Evolutionary conservation across 306 rosid species (phyloP).

Genomic region (Hylodesmum podocarpum): DNA sequence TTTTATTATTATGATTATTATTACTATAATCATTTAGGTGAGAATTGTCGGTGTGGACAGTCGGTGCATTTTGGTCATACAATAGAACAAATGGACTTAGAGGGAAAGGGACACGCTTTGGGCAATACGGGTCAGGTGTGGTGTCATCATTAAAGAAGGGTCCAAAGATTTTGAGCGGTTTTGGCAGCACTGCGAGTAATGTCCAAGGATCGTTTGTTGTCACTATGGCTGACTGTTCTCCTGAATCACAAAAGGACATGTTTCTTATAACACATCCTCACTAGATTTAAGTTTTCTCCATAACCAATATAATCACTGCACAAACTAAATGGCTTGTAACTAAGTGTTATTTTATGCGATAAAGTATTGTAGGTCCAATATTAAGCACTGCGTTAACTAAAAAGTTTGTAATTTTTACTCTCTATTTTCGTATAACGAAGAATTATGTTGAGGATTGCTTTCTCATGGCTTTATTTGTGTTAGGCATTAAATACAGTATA

Average conservation of each 20-base stretch:
- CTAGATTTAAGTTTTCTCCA: neutral
- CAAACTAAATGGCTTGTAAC: too few relatives aligned
- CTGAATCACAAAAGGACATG: neutral
- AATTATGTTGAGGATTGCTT: neutral
- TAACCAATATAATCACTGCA: too few relatives aligned
- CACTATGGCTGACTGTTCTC: slow-evolving; percentile 12
- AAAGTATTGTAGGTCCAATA: neutral
- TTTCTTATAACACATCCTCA: neutral
- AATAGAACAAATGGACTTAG: slow-evolving; percentile 7
- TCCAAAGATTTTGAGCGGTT: slow-evolving; percentile 25
- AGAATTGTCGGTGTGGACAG: slow-evolving; percentile 39
- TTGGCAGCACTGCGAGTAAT: neutral
- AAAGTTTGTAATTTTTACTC: neutral
- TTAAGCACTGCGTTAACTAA: neutral
- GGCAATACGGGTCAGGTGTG: slow-evolving; percentile 3
- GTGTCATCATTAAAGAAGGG: slow-evolving; percentile 21
- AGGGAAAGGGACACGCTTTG: slow-evolving; percentile 17
- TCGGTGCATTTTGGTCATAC: neutral
- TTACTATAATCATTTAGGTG: too few relatives aligned
- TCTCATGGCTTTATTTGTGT: neutral
- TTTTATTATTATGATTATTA: neutral
- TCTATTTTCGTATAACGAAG: neutral
- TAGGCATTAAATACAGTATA: too few relatives aligned
- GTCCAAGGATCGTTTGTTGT: neutral
- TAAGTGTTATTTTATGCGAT: neutral